Conservation (phyloP, 306 rosid genomes). For the Vicia faba region DNA sequence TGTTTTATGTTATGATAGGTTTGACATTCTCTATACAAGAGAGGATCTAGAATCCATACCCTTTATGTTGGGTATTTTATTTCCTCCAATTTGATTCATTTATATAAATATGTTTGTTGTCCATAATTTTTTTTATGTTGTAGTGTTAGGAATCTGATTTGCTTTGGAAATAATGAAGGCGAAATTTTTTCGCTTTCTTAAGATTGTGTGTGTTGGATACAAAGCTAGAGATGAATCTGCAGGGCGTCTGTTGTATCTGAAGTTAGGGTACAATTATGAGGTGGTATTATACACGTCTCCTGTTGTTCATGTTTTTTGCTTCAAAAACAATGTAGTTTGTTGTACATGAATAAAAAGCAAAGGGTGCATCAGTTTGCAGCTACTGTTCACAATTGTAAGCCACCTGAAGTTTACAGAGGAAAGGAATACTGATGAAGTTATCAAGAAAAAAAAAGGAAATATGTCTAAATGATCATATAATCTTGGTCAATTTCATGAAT, state of each 20-base stretch:
- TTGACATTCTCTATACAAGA: constrained; percentile 11
- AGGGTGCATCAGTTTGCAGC: constrained; percentile 93
- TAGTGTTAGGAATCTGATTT: too few species aligned
- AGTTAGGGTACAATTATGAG: too few species aligned
- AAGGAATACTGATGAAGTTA: constrained; percentile 81
- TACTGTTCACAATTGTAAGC: constrained; percentile 77
- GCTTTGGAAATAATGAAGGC: too few species aligned
- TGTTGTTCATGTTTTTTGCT: constrained; percentile 86
- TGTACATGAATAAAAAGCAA: constrained; percentile 85
- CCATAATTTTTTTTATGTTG: background rate
- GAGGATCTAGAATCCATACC: background rate
- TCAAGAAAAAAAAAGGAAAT: constrained; percentile 84
- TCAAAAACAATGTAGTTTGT: constrained; percentile 85
- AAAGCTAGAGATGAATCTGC: too few species aligned
- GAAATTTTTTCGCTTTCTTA: too few species aligned
- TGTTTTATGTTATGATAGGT: background rate
- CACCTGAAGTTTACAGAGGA: constrained; percentile 93
- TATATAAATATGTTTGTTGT: background rate
- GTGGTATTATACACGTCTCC: too few species aligned
- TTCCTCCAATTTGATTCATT: background rate
- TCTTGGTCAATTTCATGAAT: constrained; percentile 1
- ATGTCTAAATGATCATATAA: constrained; percentile 63
- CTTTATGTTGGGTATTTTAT: constrained; percentile 4
- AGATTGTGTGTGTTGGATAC: too few species aligned
- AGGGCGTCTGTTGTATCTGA: too few species aligned